Conservation (phyloP, 306 rosid genomes). For the Arachis hypogaea region DNA sequence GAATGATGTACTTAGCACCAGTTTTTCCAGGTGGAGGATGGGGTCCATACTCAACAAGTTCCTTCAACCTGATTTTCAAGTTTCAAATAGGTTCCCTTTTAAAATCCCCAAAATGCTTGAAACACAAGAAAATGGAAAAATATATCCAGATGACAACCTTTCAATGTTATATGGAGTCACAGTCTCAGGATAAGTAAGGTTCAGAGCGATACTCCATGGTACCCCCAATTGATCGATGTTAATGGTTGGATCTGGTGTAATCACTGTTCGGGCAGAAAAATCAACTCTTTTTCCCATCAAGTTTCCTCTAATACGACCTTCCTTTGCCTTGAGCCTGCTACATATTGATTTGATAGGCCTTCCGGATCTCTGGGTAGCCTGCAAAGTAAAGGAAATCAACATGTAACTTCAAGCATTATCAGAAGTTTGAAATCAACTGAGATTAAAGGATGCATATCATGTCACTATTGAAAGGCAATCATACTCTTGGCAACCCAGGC, state of each 20-base stretch:
- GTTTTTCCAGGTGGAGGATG: conserved; percentile 99
- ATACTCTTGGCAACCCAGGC: conserved; percentile 98
- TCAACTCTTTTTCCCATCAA: conserved; percentile 99
- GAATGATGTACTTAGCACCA: conserved; percentile 97
- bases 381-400: conserved; percentile 6
- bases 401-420: conserved; percentile 1
- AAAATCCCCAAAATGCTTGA: conserved; percentile 3
- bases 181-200: conserved; percentile 97
- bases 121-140: conserved; percentile 17
- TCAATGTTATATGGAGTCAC: conserved; percentile 98
- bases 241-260: conserved; percentile 96
- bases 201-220: conserved; percentile 97
- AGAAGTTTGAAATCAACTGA: neutral
- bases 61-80: conserved; percentile 71
- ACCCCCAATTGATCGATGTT: conserved; percentile 95
- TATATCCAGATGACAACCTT: conserved; percentile 54
- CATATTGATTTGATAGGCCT: conserved; percentile 97
- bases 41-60: conserved; percentile 96
- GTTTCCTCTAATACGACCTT: conserved; percentile 99
- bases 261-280: conserved; percentile 98
- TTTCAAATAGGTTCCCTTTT: neutral
- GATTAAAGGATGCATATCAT: conserved; percentile 14
- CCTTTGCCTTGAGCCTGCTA: conserved; percentile 99
- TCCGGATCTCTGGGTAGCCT: conserved; percentile 99
- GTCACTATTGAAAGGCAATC: conserved; percentile 35